Percentiles rank a stretch among this genome's conserved stretches.
Evolutionary conservation across 225 moss, liverwort and hornwort genomes (phyloP).

Genomic region (Antitrichia curtipendula): DNA sequence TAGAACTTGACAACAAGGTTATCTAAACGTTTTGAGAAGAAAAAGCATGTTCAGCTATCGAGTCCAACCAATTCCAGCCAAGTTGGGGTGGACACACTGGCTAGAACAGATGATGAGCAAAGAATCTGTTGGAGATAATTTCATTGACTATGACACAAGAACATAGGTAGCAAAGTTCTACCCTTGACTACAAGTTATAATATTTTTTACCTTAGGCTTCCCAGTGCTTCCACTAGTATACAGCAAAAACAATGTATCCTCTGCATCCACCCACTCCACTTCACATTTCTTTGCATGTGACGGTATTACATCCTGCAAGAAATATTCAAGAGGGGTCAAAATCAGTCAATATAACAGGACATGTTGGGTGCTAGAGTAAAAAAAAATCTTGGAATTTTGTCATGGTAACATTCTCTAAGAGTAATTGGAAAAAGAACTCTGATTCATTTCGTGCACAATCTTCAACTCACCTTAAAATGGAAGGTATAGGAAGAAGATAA

Average conservation of each 20-base stretch:
- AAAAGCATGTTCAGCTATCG: background rate
- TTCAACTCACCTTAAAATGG: background rate
- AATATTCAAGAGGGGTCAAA: background rate
- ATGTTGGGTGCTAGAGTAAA: background rate
- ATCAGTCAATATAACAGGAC: background rate
- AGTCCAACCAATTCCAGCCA: background rate
- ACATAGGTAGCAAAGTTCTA: background rate
- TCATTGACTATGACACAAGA: background rate
- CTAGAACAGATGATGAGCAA: background rate
- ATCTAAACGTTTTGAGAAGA: background rate
- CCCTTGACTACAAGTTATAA: background rate
- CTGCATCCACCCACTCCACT: constrained; percentile 95
- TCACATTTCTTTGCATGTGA: constrained; percentile 49
- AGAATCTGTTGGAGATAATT: background rate
- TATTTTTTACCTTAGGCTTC: constrained; percentile 70
- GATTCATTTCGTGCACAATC: background rate
- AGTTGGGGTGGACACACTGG: too few relatives aligned
- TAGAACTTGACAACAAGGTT: background rate
- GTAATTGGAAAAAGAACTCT: background rate
- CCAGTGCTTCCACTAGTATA: constrained; percentile 99
- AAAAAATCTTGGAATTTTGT: background rate
- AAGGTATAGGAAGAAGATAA: background rate
- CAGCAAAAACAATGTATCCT: constrained; percentile 79
- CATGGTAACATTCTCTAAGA: background rate
- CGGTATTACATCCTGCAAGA: constrained; percentile 62